Base-by-base conservation (phyloP, 192 early-diverging fungal species). In the Geosiphon pyriformis region DNA sequence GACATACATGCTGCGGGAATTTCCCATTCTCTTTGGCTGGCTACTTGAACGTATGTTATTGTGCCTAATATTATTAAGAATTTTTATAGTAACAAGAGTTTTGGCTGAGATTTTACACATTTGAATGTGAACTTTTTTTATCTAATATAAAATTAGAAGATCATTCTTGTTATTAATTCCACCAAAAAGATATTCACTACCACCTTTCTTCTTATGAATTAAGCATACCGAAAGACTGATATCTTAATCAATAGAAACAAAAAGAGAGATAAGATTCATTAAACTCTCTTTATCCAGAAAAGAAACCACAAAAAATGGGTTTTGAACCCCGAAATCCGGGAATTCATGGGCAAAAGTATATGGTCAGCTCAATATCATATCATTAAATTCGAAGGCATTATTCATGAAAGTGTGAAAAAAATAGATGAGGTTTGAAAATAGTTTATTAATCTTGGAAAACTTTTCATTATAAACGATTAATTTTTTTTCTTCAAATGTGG, bases 341-440 rank as follows among this genome's bases (percentile, higher is more conserved):
- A 10, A 42, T 42, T 42, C 37, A 15, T 42, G 15, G 7, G 7
- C 15, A 42, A 42, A 6, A 37, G 61, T 49, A 20, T 63, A 49
- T 42, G 42, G 32, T 49, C 61, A 63, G 11, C 29, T 63, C 42
- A 49, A 63, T 33, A 48, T 37, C 37, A 63, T 20, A 49, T 15
- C 61, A 63, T 49, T 49, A 17, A 63, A 10, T 63, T 63, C 47
- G 61, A 63, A 63, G 34, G 52, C 52, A 54, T 54, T 26, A 54
- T 54, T 54, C 52, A 11, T 54, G 25, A 54, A 54, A 54, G 7
- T 20, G n/a, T 54, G n/a, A 54, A 54, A 54, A 20, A 8, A 7
- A 54, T 54, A 11, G 52, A 49, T 26, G 61, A 63, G 61, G 61
- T 63, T n/a, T n/a, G n/a, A n/a, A 7, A 47, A 47, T 26, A n/a